Evolutionary conservation across 169 alveolate genomes (phyloP).

Genomic region (Plasmodium coatneyi): DNA sequence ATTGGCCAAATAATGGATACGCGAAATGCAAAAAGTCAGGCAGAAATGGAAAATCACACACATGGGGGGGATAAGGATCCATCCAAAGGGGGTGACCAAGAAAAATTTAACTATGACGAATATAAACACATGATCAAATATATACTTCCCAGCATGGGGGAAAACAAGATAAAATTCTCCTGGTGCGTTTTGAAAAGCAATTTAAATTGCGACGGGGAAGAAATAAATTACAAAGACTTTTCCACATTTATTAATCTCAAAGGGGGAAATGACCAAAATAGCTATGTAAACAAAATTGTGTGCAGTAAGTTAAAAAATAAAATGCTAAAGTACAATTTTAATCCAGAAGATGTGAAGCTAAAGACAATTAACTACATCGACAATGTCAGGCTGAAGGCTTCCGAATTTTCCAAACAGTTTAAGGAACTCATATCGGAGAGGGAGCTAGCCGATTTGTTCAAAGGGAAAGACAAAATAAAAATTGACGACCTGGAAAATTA

Average conservation of each 20-base stretch:
- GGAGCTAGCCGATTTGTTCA: conserved; percentile 28
- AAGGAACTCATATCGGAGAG: conserved; percentile 48
- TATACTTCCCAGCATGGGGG: conserved; percentile 48
- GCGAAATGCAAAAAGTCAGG: neutral
- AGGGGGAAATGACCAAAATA: conserved; percentile 36
- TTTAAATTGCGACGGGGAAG: conserved; percentile 20
- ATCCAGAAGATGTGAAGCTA: conserved; percentile 48
- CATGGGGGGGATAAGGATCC: neutral
- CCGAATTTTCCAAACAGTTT: conserved; percentile 56
- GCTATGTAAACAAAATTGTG: conserved; percentile 47
- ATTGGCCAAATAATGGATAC: conserved; percentile 24
- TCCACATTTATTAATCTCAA: conserved; percentile 29
- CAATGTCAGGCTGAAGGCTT: conserved; percentile 47
- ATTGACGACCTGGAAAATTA: conserved; percentile 26
- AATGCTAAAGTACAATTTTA: conserved; percentile 52
- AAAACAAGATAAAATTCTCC: conserved; percentile 40
- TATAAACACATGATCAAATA: conserved; percentile 46
- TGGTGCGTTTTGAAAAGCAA: conserved; percentile 41
- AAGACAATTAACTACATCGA: conserved; percentile 61
- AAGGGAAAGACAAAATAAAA: conserved; percentile 65
- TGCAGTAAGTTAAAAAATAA: conserved; percentile 56
- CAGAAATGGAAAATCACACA: neutral
- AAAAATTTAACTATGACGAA: conserved; percentile 50
- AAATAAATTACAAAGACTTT: conserved; percentile 25
- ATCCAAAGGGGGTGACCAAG: neutral